Conservation (phyloP, 73 alveolate species). For the Uronychia binucleata region DNA sequence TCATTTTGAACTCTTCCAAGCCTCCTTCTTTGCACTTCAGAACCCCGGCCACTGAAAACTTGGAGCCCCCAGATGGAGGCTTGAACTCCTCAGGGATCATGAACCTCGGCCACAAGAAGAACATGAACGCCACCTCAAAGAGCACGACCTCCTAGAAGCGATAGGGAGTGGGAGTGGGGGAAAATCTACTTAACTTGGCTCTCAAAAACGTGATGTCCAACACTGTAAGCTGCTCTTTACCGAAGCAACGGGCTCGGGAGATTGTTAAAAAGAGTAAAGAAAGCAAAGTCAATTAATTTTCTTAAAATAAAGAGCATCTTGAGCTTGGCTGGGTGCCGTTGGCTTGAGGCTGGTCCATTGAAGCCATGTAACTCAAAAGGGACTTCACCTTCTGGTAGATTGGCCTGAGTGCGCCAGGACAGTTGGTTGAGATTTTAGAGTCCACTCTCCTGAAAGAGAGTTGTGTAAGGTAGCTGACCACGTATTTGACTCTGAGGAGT, state of each 20-base stretch:
- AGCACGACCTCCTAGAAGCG: background rate
- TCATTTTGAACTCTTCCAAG: background rate
- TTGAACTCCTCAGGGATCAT: background rate
- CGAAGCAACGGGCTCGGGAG: background rate
- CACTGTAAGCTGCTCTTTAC: background rate
- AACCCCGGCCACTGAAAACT: background rate
- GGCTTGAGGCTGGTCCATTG: constrained; percentile 12
- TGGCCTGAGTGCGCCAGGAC: constrained; percentile 32
- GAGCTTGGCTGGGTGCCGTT: background rate
- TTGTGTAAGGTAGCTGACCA: constrained; percentile 30
- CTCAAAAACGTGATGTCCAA: background rate
- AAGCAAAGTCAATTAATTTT: background rate
- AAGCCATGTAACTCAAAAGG: constrained; percentile 24
- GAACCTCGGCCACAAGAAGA: background rate
- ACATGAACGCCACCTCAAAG: too few relatives aligned
- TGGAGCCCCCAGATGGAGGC: background rate
- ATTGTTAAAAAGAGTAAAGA: background rate
- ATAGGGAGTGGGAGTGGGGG: too few relatives aligned
- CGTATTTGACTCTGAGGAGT: constrained; percentile 74
- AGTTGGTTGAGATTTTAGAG: constrained; percentile 12
- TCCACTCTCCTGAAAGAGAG: constrained; percentile 48
- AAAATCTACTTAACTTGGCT: background rate
- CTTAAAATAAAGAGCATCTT: constrained; percentile 9
- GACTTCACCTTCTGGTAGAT: constrained; percentile 24
- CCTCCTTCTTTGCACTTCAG: background rate